Percentiles rank a stretch among this genome's conserved stretches.
phyloP scores from a whole-genome alignment of 139 green algal genomes.

The Coelastrella sp. region DNA sequence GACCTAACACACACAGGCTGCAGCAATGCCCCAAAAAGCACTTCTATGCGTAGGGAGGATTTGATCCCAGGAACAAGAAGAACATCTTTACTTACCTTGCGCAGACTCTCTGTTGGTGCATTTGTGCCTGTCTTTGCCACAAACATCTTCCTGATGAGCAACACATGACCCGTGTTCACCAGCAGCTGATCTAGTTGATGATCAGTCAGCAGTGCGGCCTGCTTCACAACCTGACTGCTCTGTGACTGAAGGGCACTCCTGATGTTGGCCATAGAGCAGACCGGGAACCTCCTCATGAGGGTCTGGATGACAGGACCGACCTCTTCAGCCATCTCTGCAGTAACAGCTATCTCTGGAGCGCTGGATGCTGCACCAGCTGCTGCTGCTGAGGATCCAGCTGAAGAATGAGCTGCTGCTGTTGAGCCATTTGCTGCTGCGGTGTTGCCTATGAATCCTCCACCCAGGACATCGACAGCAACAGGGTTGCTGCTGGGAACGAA shows the following conservation, averaged over 20 bases:
- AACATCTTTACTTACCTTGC: not conserved
- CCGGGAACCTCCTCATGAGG: not conserved
- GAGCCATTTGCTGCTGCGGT: not conserved
- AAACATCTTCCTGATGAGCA: constrained; percentile 13
- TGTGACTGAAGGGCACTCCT: constrained; percentile 17
- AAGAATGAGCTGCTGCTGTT: not conserved
- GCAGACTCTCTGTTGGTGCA: not conserved
- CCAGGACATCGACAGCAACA: not conserved
- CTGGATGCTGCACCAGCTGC: not conserved
- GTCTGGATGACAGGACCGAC: not conserved
- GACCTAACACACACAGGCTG: not conserved
- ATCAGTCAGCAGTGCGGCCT: constrained; percentile 16
- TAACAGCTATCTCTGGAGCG: not conserved
- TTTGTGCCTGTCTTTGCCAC: not conserved
- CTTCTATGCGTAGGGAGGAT: no score
- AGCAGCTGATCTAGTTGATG: constrained; percentile 17
- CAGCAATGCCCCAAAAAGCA: no score
- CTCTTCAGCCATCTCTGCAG: not conserved
- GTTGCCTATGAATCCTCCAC: not conserved
- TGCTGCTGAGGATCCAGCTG: not conserved
- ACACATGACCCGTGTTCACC: not conserved
- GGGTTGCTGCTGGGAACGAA: not conserved
- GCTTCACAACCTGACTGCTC: not conserved
- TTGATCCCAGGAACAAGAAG: no score
- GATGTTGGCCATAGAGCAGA: constrained; percentile 25